Evolutionary conservation across 768 basidiomycete species (phyloP).

Genomic region (Agaricus blazei): DNA sequence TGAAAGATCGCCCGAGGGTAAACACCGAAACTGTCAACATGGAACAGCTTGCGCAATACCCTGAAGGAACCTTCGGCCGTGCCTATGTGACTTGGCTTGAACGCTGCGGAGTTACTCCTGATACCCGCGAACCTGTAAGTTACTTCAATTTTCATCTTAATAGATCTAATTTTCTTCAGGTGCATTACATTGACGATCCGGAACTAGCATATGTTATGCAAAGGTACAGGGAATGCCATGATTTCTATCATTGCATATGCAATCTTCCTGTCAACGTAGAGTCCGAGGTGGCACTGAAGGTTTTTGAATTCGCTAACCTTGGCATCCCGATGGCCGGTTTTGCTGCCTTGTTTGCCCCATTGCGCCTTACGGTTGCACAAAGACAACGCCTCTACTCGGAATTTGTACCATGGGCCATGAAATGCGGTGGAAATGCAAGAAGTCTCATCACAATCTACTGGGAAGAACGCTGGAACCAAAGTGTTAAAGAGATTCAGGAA

Average conservation of each 20-base stretch:
- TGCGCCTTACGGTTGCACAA: constrained; percentile 58
- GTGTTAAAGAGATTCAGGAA: constrained; percentile 74
- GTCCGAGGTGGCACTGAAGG: constrained; percentile 91
- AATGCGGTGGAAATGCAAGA: constrained; percentile 68
- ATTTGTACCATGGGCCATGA: constrained; percentile 90
- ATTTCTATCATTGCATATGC: constrained; percentile 92
- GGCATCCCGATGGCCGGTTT: constrained; percentile 84
- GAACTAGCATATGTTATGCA: constrained; percentile 98
- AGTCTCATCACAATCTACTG: constrained; percentile 90
- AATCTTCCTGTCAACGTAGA: constrained; percentile 85
- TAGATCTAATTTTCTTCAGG: constrained; percentile 40
- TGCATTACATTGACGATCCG: constrained; percentile 90
- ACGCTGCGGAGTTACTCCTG: constrained; percentile 84
- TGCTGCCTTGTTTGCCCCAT: constrained; percentile 73
- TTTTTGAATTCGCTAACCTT: constrained; percentile 90
- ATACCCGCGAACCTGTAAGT: constrained; percentile 83
- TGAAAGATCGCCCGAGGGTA: constrained; percentile 80
- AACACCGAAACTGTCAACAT: constrained; percentile 75
- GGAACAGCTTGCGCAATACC: constrained; percentile 54
- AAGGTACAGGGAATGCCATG: constrained; percentile 96
- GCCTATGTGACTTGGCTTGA: constrained; percentile 90
- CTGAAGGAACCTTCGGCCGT: constrained; percentile 79
- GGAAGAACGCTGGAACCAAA: constrained; percentile 91
- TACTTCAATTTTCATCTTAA: constrained; percentile 1
- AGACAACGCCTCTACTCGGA: constrained; percentile 62